A percentile compares a stretch with the other conserved stretches of the same genome.
Evolutionary conservation across 305 asterid genomes (phyloP).

Genomic region (Fraxinus angustifolia): DNA sequence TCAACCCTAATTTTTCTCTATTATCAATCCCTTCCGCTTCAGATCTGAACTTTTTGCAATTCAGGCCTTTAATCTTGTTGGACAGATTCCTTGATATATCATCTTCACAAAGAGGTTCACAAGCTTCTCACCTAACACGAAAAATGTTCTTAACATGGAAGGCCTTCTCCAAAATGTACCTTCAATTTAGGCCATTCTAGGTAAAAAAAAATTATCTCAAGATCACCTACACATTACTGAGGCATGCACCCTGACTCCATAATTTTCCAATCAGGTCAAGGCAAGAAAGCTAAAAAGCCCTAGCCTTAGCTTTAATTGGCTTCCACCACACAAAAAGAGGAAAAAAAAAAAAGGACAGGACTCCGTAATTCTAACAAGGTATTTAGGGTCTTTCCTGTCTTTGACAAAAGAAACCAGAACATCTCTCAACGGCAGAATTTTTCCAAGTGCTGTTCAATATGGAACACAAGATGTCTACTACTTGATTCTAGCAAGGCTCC

Average conservation of each 20-base stretch:
- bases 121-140: neutral
- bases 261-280: neutral
- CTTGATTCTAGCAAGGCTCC: neutral
- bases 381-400: neutral
- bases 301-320: neutral
- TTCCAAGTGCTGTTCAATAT: neutral
- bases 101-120: neutral
- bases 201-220: neutral
- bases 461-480: neutral
- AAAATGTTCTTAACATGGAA: neutral
- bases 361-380: neutral
- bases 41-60: neutral
- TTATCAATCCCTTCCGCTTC: neutral
- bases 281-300: neutral
- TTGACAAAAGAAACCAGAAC: neutral
- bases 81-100: neutral
- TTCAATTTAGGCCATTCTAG: neutral
- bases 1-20: neutral
- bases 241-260: neutral
- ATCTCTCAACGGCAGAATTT: neutral
- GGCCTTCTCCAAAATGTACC: neutral
- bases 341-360: neutral
- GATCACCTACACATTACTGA: neutral
- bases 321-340: neutral
- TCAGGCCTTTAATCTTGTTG: neutral